Evolutionary conservation across 148 eudicot species (phyloP), one percentile per base, ranked within the genome.

Genomic region (Camellia sinensis): DNA sequence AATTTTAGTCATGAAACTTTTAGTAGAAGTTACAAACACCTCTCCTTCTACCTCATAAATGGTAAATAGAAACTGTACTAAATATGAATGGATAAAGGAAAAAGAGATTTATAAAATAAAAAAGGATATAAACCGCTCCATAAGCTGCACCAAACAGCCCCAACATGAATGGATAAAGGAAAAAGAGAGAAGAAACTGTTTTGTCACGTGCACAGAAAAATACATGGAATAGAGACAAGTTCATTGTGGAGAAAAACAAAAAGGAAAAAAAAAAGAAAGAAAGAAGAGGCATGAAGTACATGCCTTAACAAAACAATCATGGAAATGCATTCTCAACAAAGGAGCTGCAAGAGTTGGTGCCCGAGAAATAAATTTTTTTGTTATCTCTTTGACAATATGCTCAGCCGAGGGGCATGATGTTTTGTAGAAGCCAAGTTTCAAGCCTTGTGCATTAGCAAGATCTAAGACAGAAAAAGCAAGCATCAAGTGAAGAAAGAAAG

Each of bases 261-360:
- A 48, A 48, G 7, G 7, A 3, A 48, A 48, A 48, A 46, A 46
- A 46, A 48, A 48, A 48, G 52, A 48, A 48, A 7, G 52, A 48
- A 7, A 48, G 52, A 48, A 48, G 52, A 48, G 52, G 57, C 0
- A 57, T 6, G 1, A 37, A 4, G 15, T 4, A 80, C 85, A 73
- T 6, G 88, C 93, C 89, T 91, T 73, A 0, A 90, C 91, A 40
- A 90, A 90, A 69, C 93, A 90, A 61, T 90, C 93, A 75, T 90
- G 93, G 68, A 90, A 90, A 77, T 88, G 90, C 87, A 90, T 79
- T 65, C 91, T 82, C 0, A 90, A 43, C 0, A 90, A 67, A 41
- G 89, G 19, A 4, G 92, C 86, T 0, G 92, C 91, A 13, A 90
- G 74, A 5, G 87, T 77, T 12, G 92, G 91, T 69, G 86, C 92